phyloP scores from a whole-genome alignment of 2,329 filamentous ascomycete genomes.

The Bipolaris victoriae region DNA sequence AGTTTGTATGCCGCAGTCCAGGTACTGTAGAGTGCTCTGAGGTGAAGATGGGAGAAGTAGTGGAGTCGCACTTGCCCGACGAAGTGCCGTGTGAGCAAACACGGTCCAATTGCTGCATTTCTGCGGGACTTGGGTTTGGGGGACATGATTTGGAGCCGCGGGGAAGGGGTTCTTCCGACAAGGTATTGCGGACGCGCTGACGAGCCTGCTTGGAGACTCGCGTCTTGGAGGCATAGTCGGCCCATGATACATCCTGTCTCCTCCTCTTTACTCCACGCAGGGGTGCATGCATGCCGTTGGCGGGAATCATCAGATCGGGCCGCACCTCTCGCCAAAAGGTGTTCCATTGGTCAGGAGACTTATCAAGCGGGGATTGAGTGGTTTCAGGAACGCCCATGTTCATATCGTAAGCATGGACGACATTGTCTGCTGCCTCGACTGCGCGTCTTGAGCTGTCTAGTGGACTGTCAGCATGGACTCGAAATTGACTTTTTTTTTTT shows the following conservation, averaged over 20 bases:
- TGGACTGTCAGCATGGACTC: constrained; percentile 13
- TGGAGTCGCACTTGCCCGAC: constrained; percentile 32
- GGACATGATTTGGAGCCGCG: constrained; percentile 27
- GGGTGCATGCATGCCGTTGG: constrained; percentile 49
- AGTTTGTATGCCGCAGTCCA: constrained; percentile 55
- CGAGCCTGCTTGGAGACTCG: constrained; percentile 35
- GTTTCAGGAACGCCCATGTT: constrained; percentile 76
- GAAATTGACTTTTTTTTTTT: too few relatives aligned
- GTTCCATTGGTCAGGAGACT: constrained; percentile 35
- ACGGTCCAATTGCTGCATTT: constrained; percentile 28
- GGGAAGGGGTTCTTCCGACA: constrained; percentile 38
- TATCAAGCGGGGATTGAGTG: constrained; percentile 54
- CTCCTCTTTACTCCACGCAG: constrained; percentile 54
- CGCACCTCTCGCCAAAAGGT: constrained; percentile 44
- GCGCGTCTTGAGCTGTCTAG: constrained; percentile 72
- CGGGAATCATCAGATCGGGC: constrained; percentile 53
- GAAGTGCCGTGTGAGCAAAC: constrained; percentile 32
- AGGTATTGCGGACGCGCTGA: constrained; percentile 35
- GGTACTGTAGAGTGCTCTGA: constrained; percentile 53
- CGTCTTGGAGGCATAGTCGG: constrained; percentile 27
- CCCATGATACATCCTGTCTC: constrained; percentile 48
- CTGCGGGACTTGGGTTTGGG: constrained; percentile 14
- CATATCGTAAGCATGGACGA: constrained; percentile 76
- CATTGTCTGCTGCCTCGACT: constrained; percentile 76
- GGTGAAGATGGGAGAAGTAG: constrained; percentile 41